Evolutionary conservation across 768 basidiomycete genomes (phyloP).

Genomic region (Leccinum variicolor): DNA sequence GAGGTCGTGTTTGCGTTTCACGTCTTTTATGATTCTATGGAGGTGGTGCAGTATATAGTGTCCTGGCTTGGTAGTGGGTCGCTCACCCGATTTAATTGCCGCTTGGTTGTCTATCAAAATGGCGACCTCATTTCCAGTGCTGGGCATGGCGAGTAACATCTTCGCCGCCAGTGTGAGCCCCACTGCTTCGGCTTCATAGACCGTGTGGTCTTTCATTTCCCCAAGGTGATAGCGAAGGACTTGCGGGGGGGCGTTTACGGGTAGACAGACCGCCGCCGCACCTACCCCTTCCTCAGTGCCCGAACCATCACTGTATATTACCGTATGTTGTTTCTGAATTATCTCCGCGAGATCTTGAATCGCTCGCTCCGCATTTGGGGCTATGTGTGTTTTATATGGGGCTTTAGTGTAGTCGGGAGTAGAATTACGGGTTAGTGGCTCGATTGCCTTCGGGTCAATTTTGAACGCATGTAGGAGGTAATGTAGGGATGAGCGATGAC

Average conservation of each 20-base stretch:
- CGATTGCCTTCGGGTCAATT: background rate
- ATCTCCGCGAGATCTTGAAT: no score
- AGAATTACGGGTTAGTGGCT: background rate
- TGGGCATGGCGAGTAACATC: background rate
- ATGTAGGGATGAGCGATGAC: background rate
- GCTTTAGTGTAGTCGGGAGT: background rate
- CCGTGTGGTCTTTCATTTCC: background rate
- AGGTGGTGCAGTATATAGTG: background rate
- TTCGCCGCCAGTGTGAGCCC: background rate
- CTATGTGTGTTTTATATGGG: background rate
- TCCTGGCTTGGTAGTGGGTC: background rate
- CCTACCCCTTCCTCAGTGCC: background rate
- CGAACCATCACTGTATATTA: background rate
- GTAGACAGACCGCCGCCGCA: background rate
- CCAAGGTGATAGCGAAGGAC: background rate
- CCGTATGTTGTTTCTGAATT: no score
- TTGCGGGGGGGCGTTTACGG: no score
- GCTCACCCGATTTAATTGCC: background rate
- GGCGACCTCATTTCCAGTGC: background rate
- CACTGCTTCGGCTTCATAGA: background rate
- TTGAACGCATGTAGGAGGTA: background rate
- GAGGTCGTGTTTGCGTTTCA: no score
- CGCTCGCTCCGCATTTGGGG: background rate
- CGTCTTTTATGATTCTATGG: background rate
- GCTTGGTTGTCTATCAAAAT: background rate